Conservation (phyloP, 1,284 basidiomycete species). For the Pyrrhoderma lamaoense region DNA sequence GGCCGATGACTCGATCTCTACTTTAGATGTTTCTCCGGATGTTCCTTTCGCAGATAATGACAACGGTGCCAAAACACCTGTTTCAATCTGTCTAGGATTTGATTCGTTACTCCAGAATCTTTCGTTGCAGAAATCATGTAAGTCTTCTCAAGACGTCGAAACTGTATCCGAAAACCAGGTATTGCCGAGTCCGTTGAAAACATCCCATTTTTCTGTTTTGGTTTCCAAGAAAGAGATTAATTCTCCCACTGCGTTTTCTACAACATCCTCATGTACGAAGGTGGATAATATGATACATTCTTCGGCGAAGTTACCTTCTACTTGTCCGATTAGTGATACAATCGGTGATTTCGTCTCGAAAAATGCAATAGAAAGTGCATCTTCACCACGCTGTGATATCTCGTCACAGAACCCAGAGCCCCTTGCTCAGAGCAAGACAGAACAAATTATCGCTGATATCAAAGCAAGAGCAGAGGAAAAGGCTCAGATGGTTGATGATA, state of each 20-base stretch:
- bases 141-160: background rate
- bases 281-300: background rate
- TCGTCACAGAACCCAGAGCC: no score
- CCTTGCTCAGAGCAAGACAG: slow-evolving; percentile 40
- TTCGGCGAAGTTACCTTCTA: no score
- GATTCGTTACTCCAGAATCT: no score
- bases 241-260: slow-evolving; percentile 2
- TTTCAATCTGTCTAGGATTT: no score
- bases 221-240: background rate
- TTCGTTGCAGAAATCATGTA: background rate
- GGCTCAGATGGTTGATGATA: slow-evolving; percentile 28
- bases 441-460: slow-evolving; percentile 53
- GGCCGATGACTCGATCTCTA: slow-evolving; percentile 24
- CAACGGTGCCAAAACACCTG: slow-evolving; percentile 13
- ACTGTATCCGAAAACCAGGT: background rate
- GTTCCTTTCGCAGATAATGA: slow-evolving; percentile 6
- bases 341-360: no score
- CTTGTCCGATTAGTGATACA: no score
- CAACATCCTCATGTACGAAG: slow-evolving; percentile 12
- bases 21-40: slow-evolving; percentile 7
- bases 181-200: background rate
- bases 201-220: background rate
- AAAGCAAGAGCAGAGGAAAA: slow-evolving; percentile 38
- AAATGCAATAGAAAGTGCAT: no score
- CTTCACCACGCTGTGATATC: no score